Evolutionary conservation across 2,329 filamentous ascomycete species (phyloP).

Genomic region (Huntiella bhutanensis): DNA sequence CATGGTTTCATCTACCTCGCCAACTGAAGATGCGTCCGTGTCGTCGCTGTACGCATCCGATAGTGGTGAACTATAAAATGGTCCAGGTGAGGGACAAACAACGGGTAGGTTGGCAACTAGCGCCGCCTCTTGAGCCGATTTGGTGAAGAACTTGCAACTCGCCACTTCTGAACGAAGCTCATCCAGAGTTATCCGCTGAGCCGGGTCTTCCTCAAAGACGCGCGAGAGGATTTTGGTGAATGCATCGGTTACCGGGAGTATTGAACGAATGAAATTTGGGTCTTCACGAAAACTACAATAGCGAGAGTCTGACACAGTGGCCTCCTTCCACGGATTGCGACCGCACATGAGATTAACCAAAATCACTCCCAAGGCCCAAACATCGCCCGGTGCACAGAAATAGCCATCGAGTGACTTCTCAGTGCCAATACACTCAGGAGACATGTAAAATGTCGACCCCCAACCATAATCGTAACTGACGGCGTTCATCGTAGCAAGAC

Average conservation of each 20-base stretch:
- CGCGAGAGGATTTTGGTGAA: slow-evolving; percentile 71
- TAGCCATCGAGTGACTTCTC: slow-evolving; percentile 55
- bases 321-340: slow-evolving; percentile 97
- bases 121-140: slow-evolving; percentile 7
- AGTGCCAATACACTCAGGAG: slow-evolving; percentile 85
- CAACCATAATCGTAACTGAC: slow-evolving; percentile 90
- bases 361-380: slow-evolving; percentile 97
- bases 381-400: slow-evolving; percentile 81
- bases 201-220: slow-evolving; percentile 75
- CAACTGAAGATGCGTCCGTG: too few species aligned
- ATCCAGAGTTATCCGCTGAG: slow-evolving; percentile 60
- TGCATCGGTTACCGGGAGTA: slow-evolving; percentile 76
- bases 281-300: slow-evolving; percentile 81
- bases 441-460: slow-evolving; percentile 98
- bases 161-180: slow-evolving; percentile 55
- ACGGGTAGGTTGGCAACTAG: too few species aligned
- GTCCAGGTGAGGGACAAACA: too few species aligned
- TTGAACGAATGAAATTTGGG: slow-evolving; percentile 74
- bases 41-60: too few species aligned
- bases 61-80: too few species aligned
- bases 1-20: too few species aligned
- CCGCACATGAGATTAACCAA: slow-evolving; percentile 94
- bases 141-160: slow-evolving; percentile 65
- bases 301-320: slow-evolving; percentile 80
- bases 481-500: slow-evolving; percentile 69